Evolutionary conservation across 2,329 filamentous ascomycete species (phyloP).

Genomic region (Penicillium thymicola): DNA sequence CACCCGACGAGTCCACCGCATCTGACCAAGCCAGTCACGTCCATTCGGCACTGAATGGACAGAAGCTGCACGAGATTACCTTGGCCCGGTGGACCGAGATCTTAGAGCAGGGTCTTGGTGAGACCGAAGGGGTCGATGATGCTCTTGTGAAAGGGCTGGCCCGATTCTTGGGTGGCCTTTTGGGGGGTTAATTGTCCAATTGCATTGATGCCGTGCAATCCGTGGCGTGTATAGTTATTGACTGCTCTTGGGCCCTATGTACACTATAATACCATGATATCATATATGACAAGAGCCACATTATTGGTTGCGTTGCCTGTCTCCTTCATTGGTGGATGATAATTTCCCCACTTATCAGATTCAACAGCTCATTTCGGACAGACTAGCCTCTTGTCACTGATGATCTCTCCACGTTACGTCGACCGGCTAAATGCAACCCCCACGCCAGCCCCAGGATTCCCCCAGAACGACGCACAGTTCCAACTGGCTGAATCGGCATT

Average conservation of each 20-base stretch:
- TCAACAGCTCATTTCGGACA: not conserved
- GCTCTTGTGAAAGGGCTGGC: constrained; percentile 22
- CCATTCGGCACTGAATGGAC: constrained; percentile 35
- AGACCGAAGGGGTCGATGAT: constrained; percentile 13
- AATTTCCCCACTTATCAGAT: constrained; percentile 5
- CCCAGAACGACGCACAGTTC: not conserved
- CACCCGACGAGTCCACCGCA: constrained; percentile 30
- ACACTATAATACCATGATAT: constrained; percentile 4
- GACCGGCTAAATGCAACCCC: constrained; percentile 7
- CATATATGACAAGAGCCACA: not conserved
- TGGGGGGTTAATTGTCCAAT: constrained; percentile 19
- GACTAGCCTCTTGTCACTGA: not conserved
- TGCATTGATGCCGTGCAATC: not conserved
- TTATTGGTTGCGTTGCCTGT: not conserved
- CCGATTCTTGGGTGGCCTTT: constrained; percentile 24
- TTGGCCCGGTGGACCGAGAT: constrained; percentile 27
- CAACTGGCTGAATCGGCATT: constrained; percentile 4
- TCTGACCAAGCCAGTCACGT: constrained; percentile 33
- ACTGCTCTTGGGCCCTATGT: not conserved
- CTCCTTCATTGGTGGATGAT: constrained; percentile 6
- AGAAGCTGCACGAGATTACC: constrained; percentile 50
- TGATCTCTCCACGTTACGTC: constrained; percentile 2
- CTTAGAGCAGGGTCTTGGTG: constrained; percentile 18
- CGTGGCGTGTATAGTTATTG: constrained; percentile 2
- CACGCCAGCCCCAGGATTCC: not conserved